Conservation (phyloP, 179 eudicot genomes). For the Dionaea muscipula region DNA sequence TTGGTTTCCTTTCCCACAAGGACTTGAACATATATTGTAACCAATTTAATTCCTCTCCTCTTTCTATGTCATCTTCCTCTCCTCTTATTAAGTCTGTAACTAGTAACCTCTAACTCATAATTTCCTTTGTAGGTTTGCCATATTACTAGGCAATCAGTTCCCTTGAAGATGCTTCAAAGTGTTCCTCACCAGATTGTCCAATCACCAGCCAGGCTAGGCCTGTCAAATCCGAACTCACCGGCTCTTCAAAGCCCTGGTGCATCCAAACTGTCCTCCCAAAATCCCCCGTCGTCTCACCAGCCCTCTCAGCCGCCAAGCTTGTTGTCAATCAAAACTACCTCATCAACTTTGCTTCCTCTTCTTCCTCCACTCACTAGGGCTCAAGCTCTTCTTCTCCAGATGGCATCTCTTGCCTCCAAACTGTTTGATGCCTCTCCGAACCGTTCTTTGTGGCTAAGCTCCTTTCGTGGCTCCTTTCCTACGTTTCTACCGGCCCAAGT, state of each 20-base stretch:
- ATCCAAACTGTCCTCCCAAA: constrained; percentile 49
- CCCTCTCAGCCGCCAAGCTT: constrained; percentile 33
- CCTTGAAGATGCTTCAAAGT: constrained; percentile 53
- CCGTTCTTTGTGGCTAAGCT: constrained; percentile 61
- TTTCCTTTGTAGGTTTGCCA: constrained; percentile 15
- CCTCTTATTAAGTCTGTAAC: no score
- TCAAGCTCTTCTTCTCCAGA: constrained; percentile 70
- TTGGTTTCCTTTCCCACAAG: no score
- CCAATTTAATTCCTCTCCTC: no score
- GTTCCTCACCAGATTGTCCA: constrained; percentile 60
- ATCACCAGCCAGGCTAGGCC: constrained; percentile 87
- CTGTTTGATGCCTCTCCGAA: constrained; percentile 81
- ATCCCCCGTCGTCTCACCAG: constrained; percentile 33
- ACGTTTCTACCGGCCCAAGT: constrained; percentile 53
- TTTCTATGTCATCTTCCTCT: no score
- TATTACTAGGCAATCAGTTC: constrained; percentile 4
- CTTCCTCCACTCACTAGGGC: constrained; percentile 89
- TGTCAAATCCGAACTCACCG: constrained; percentile 87
- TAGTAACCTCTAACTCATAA: constrained; percentile 3
- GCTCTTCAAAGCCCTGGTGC: constrained; percentile 53
- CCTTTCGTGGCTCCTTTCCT: constrained; percentile 85
- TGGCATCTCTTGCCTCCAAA: constrained; percentile 69
- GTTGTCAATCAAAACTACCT: constrained; percentile 28
- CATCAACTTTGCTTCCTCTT: constrained; percentile 66
- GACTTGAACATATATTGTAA: no score